Conservation (phyloP, 257 asterid genomes). For the Misopates orontium region DNA sequence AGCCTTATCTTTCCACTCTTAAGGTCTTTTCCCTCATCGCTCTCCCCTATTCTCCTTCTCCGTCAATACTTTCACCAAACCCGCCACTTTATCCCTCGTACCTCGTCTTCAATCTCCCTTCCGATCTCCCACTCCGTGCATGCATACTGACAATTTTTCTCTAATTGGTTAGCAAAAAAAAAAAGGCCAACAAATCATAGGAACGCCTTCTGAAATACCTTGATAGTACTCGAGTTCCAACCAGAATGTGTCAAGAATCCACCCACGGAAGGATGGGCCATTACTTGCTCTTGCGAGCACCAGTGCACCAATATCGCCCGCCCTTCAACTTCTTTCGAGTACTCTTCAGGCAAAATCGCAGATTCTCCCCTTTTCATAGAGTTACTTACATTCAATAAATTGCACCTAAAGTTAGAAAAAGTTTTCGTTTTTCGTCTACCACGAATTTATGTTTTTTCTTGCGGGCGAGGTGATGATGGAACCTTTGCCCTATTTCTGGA, state of each 20-base stretch:
- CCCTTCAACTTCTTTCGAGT: constrained; percentile 23
- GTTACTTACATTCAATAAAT: too few relatives aligned
- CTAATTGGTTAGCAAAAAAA: constrained; percentile 58
- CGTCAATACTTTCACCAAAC: constrained; percentile 45
- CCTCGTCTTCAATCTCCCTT: constrained; percentile 43
- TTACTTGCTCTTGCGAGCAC: constrained; percentile 53
- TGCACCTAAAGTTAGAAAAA: too few relatives aligned
- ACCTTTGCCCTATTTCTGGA: too few relatives aligned
- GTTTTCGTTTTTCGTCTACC: too few relatives aligned
- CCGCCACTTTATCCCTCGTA: constrained; percentile 37
- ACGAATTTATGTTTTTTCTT: too few relatives aligned
- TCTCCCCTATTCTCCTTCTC: constrained; percentile 42
- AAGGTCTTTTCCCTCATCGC: constrained; percentile 39
- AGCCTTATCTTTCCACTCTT: constrained; percentile 45
- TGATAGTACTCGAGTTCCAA: constrained; percentile 48
- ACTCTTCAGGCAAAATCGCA: constrained; percentile 32
- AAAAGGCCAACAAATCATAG: constrained; percentile 63
- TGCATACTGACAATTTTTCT: constrained; percentile 43
- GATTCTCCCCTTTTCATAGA: constrained; percentile 28
- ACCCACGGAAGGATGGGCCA: constrained; percentile 39
- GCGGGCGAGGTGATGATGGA: too few relatives aligned
- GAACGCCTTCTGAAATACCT: constrained; percentile 43
- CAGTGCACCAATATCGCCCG: constrained; percentile 41
- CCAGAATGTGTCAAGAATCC: constrained; percentile 51
- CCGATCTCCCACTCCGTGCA: constrained; percentile 44